These are phyloP conservation scores for Neurospora sp. DNA, from an alignment of 495 filamentous ascomycete genomes.

Conservation along the genomic window DNA sequence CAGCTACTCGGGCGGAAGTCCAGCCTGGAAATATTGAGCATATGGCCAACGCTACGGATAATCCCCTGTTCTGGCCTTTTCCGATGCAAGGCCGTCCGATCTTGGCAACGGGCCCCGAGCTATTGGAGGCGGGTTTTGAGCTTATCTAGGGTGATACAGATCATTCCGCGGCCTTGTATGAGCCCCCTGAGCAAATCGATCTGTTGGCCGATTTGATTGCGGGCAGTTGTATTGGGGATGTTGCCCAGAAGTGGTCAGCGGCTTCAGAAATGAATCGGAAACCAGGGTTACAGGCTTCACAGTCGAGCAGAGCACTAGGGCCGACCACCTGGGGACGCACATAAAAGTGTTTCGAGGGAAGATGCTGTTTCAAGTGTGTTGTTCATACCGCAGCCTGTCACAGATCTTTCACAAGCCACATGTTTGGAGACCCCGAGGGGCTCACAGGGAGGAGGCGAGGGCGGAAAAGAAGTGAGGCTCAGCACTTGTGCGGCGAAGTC, in stretches of 20 bases:
- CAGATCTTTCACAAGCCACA: not conserved
- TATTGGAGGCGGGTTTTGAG: slow-evolving; percentile 39
- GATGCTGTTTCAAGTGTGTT: not conserved
- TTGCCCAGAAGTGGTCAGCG: not conserved
- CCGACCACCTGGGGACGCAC: not conserved
- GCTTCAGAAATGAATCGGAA: not conserved
- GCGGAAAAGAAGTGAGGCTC: not conserved
- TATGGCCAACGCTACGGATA: slow-evolving; percentile 22
- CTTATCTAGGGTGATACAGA: slow-evolving; percentile 9
- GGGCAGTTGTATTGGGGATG: not conserved
- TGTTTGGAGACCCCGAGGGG: not conserved
- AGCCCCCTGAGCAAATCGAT: not conserved
- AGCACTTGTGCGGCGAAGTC: not conserved
- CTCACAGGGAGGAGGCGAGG: not conserved
- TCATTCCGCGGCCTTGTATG: not conserved
- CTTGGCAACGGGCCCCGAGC: slow-evolving; percentile 28
- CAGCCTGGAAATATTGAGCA: slow-evolving; percentile 1
- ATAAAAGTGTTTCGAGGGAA: not conserved
- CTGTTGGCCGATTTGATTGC: not conserved
- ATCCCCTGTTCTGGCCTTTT: slow-evolving; percentile 45
- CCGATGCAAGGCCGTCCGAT: slow-evolving; percentile 45
- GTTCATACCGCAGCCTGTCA: not conserved
- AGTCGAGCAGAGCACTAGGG: not conserved
- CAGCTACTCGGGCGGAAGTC: slow-evolving; percentile 1
- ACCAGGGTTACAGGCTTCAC: not conserved